Percentiles rank a stretch among this genome's conserved stretches.
These are phyloP conservation scores for Yamadazyma spencermartinsiae DNA, from an alignment of 1,139 yeast species.

Conservation along the genomic window DNA sequence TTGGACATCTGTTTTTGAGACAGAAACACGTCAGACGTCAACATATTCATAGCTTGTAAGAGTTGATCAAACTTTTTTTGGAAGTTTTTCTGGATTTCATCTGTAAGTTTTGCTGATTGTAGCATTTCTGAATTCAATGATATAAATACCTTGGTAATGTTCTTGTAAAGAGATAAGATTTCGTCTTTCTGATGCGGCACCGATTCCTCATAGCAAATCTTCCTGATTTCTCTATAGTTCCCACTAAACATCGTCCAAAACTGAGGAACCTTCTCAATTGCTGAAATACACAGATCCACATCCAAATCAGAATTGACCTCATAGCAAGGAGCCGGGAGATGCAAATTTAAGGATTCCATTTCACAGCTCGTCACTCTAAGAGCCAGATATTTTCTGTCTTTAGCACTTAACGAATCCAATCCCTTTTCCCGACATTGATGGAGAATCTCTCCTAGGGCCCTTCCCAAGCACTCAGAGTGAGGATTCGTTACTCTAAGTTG, in stretches of 20 bases:
- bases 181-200: slow-evolving; percentile 55
- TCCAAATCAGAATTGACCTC: slow-evolving; percentile 13
- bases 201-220: slow-evolving; percentile 51
- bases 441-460: slow-evolving; percentile 28
- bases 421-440: slow-evolving; percentile 32
- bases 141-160: slow-evolving; percentile 40
- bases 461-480: slow-evolving; percentile 22
- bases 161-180: slow-evolving; percentile 44
- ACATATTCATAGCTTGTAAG: slow-evolving; percentile 10
- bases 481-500: neutral
- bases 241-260: slow-evolving; percentile 67
- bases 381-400: slow-evolving; percentile 40
- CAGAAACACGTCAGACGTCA: slow-evolving; percentile 6
- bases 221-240: slow-evolving; percentile 49
- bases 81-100: slow-evolving; percentile 13
- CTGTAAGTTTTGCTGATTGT: slow-evolving; percentile 15
- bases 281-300: slow-evolving; percentile 35
- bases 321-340: slow-evolving; percentile 35
- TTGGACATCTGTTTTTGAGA: slow-evolving; percentile 12
- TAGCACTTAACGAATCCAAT: slow-evolving; percentile 30
- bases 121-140: slow-evolving; percentile 21
- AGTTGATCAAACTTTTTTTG: slow-evolving; percentile 20
- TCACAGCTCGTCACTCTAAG: slow-evolving; percentile 55
- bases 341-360: slow-evolving; percentile 44
- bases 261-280: slow-evolving; percentile 46